Conservation (phyloP, 805 yeast species). For the Pichia eremophila region DNA sequence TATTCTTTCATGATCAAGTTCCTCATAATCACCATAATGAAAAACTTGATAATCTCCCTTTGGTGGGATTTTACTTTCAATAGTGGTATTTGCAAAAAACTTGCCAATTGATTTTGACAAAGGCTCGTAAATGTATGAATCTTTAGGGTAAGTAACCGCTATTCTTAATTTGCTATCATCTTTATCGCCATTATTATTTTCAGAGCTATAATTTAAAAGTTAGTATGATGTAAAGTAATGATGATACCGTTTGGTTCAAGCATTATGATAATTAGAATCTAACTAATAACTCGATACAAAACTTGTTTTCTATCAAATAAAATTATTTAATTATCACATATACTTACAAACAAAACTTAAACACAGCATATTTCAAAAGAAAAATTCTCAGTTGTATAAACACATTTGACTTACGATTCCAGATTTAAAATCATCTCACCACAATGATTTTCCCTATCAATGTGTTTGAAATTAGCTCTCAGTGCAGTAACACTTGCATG, state of each 20-base stretch:
- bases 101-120: conserved; percentile 28
- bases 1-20: conserved; percentile 63
- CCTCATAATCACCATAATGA: conserved; percentile 88
- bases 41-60: conserved; percentile 31
- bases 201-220: not conserved
- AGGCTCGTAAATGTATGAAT: conserved; percentile 35
- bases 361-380: not conserved
- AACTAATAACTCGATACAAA: not conserved
- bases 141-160: conserved; percentile 30
- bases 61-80: conserved; percentile 7
- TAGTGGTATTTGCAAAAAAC: conserved; percentile 1
- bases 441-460: conserved; percentile 29
- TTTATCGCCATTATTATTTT: not conserved
- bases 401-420: not conserved
- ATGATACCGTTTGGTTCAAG: too few species aligned
- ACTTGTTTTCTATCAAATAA: not conserved
- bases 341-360: not conserved
- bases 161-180: conserved; percentile 2
- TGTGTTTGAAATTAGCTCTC: conserved; percentile 58
- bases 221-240: not conserved
- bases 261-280: not conserved
- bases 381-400: not conserved
- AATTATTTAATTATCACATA: not conserved
- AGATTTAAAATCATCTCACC: conserved; percentile 48
- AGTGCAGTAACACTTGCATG: conserved; percentile 60